Percentiles rank a stretch among this genome's conserved stretches.
phyloP scores from a whole-genome alignment of 805 yeast species.

The Metahyphopichia silvanorum region DNA sequence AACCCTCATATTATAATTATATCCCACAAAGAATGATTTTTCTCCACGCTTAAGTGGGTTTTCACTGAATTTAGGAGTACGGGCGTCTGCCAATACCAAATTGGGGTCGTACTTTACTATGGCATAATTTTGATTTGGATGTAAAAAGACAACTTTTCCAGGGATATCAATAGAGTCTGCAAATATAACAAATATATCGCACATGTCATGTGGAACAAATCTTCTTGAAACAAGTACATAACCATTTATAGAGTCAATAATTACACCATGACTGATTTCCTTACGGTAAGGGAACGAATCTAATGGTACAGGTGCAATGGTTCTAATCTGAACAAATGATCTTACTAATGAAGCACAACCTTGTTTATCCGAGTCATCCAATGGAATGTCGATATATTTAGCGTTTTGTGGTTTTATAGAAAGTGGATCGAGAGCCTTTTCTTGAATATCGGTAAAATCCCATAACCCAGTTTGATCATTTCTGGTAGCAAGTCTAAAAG shows the following conservation, averaged over 20 bases:
- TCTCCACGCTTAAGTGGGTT: slow-evolving; percentile 70
- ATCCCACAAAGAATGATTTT: slow-evolving; percentile 74
- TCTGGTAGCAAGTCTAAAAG: slow-evolving; percentile 65
- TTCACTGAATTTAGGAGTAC: slow-evolving; percentile 60
- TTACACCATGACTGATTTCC: slow-evolving; percentile 69
- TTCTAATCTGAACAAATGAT: slow-evolving; percentile 69
- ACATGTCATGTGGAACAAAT: slow-evolving; percentile 76
- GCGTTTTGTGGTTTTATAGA: slow-evolving; percentile 58
- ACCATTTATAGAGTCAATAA: slow-evolving; percentile 78
- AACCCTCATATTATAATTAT: slow-evolving; percentile 64
- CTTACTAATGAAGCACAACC: slow-evolving; percentile 56
- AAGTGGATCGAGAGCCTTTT: slow-evolving; percentile 58
- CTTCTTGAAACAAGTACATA: slow-evolving; percentile 75
- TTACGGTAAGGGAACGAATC: slow-evolving; percentile 71
- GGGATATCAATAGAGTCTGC: slow-evolving; percentile 85
- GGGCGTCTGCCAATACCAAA: slow-evolving; percentile 66
- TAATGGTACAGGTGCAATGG: slow-evolving; percentile 63
- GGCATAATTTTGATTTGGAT: slow-evolving; percentile 85
- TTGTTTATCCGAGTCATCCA: slow-evolving; percentile 39
- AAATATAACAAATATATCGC: slow-evolving; percentile 72
- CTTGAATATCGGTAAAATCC: slow-evolving; percentile 53
- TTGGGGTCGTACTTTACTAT: slow-evolving; percentile 78
- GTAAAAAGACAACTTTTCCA: slow-evolving; percentile 76
- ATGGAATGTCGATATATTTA: slow-evolving; percentile 65
- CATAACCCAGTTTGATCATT: slow-evolving; percentile 55